Evolutionary conservation across 371 early-diverging fungal genomes (phyloP).

Genomic region (Chytridiales sp.): DNA sequence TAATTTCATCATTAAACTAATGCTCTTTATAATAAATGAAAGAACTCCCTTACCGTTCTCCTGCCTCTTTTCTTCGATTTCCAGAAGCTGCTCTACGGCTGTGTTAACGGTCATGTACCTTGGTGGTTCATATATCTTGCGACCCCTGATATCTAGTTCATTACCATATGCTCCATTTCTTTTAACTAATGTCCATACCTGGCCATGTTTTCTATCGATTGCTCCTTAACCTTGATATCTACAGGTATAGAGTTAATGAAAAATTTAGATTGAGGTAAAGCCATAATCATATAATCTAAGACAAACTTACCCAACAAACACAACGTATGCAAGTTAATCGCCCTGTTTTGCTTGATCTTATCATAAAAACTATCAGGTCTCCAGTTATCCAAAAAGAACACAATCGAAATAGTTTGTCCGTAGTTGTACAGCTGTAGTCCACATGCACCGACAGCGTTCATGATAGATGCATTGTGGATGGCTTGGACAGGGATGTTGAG

Average conservation of each 20-base stretch:
- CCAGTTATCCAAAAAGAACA: slow-evolving; percentile 96
- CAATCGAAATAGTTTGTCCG: slow-evolving; percentile 98
- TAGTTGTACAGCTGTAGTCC: slow-evolving; percentile 98
- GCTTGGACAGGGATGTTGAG: slow-evolving; percentile 77
- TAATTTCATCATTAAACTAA: not conserved
- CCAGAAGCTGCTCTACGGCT: slow-evolving; percentile 90
- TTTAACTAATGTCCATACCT: slow-evolving; percentile 46
- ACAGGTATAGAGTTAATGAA: no score
- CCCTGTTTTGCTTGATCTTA: slow-evolving; percentile 85
- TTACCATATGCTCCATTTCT: no score
- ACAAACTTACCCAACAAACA: slow-evolving; percentile 72
- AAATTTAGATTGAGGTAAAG: not conserved
- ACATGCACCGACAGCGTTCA: slow-evolving; percentile 97
- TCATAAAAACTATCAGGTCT: slow-evolving; percentile 97
- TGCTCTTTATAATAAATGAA: not conserved
- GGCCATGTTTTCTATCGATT: slow-evolving; percentile 91
- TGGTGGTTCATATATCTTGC: slow-evolving; percentile 94
- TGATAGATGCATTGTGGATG: slow-evolving; percentile 99
- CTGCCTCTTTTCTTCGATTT: slow-evolving; percentile 72
- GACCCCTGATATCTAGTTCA: slow-evolving; percentile 57
- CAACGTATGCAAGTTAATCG: slow-evolving; percentile 91
- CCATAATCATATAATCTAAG: not conserved
- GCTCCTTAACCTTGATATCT: slow-evolving; percentile 99
- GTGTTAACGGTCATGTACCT: slow-evolving; percentile 97
- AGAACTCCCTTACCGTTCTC: slow-evolving; percentile 49